These are phyloP conservation scores for Trametes maxima DNA, from an alignment of 768 basidiomycete genomes.

Conservation along the genomic window DNA sequence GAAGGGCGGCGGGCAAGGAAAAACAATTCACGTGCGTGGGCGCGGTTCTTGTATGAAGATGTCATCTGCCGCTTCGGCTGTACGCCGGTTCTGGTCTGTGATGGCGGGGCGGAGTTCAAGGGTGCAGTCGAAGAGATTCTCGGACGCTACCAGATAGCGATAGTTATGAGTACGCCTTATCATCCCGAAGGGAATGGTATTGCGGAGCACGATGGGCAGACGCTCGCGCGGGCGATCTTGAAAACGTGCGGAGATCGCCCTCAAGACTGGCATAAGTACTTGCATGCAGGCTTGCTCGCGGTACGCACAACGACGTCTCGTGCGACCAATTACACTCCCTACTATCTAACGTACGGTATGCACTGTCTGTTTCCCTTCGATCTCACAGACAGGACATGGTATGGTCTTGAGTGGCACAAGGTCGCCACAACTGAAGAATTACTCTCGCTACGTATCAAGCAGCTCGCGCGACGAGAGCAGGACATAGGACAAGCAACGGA, in stretches of 20 bases:
- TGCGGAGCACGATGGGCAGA: slow-evolving; percentile 35
- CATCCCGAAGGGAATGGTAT: slow-evolving; percentile 37
- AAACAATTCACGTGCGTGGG: neutral
- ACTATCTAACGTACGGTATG: slow-evolving; percentile 35
- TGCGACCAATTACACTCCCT: slow-evolving; percentile 36
- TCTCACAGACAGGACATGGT: slow-evolving; percentile 34
- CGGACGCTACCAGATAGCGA: slow-evolving; percentile 28
- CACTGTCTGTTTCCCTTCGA: slow-evolving; percentile 36
- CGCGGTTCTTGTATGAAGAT: neutral
- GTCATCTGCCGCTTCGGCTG: slow-evolving; percentile 5
- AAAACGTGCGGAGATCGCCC: slow-evolving; percentile 24
- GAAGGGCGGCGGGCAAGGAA: neutral
- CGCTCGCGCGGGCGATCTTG: slow-evolving; percentile 25
- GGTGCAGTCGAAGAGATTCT: slow-evolving; percentile 28
- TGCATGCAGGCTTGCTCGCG: slow-evolving; percentile 31
- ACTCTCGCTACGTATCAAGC: neutral
- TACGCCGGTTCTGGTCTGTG: slow-evolving; percentile 27
- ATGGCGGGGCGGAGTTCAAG: slow-evolving; percentile 38
- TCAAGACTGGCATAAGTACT: slow-evolving; percentile 32
- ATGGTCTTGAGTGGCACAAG: slow-evolving; percentile 30
- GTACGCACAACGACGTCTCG: slow-evolving; percentile 30
- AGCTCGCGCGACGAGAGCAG: neutral
- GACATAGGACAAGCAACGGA: neutral
- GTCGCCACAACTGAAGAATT: slow-evolving; percentile 31
- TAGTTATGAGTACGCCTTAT: slow-evolving; percentile 35